Evolutionary conservation across 164 flowering plant species (phyloP), one percentile per base, ranked within the genome.

Genomic region (Chloranthus sessilifolius): DNA sequence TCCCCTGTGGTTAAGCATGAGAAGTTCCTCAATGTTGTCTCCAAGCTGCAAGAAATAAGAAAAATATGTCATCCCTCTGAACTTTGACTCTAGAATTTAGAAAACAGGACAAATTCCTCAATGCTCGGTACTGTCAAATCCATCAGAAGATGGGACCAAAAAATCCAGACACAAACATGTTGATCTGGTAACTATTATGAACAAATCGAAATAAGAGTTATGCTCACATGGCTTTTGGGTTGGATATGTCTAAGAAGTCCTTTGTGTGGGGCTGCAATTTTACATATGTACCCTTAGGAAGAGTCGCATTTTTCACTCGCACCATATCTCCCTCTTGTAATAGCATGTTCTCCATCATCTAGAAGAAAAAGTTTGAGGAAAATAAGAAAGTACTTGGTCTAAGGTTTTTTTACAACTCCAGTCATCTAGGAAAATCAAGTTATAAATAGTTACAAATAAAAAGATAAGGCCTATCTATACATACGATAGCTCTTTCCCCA

Each of bases 271-370:
- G 97, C 62, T 88, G 97, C 60, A 88, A 55, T 55, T 88, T 88
- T 30, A 88, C 95, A 70, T 88, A 88, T 25, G 66, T 81, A 45
- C 95, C 97, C 73, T 88, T 88, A 3, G 85, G 89, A 52, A 88
- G 88, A 38, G 97, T 79, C 21, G 62, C 85, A 65, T 85, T 85
- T 67, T 83, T 88, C 69, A 85, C 89, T 26, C 68, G 60, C 55
- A 88, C 89, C 42, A 72, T 68, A 36, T 78, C 89, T 43, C 97
- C 97, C 67, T 83, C 95, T 81, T 81, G 82, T 60, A 88, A 53
- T 12, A 78, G 77, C 83, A 88, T 71, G 67, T 88, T 88, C 60
- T 83, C 83, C 97, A 85, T 88, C 95, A 88, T 88, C 97, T 88
- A 39, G 33, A 47, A 52, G 6, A 2, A 25, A 33, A 4, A 41